These are phyloP conservation scores for Chaetomium sp. DNA, from an alignment of 2,329 filamentous ascomycete genomes.

Conservation along the genomic window DNA sequence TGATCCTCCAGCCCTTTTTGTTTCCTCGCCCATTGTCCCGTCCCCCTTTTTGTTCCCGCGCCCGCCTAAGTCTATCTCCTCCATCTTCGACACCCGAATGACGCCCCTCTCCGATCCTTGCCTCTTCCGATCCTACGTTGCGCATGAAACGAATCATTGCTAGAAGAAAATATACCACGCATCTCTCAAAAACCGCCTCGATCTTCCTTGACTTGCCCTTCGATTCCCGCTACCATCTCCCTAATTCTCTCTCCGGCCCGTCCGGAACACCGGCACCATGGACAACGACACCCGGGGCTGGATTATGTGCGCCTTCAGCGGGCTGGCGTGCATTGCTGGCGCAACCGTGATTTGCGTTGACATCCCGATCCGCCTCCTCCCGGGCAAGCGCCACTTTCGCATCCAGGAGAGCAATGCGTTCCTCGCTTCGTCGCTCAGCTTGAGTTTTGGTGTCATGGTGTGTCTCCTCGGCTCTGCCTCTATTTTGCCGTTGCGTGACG, in stretches of 20 bases:
- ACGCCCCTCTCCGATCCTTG: not conserved
- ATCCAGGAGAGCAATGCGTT: conserved; percentile 89
- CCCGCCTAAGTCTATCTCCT: too few relatives aligned
- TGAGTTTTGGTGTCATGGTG: conserved; percentile 97
- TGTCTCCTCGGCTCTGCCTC: conserved; percentile 23
- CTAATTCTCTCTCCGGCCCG: too few relatives aligned
- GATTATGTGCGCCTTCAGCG: conserved; percentile 85
- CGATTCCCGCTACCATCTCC: conserved; percentile 28
- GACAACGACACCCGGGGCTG: conserved; percentile 86
- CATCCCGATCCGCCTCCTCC: conserved; percentile 63
- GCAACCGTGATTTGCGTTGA: conserved; percentile 86
- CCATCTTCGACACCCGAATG: not conserved
- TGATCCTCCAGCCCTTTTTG: not conserved
- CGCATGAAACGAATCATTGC: too few relatives aligned
- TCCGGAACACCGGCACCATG: conserved; percentile 34
- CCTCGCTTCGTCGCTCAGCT: conserved; percentile 76
- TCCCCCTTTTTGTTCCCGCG: not conserved
- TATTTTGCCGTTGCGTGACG: not conserved
- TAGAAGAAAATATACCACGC: too few relatives aligned
- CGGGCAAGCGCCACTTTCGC: conserved; percentile 68
- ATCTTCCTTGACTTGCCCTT: not conserved
- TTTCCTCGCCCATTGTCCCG: conserved; percentile 1
- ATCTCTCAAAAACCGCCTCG: too few relatives aligned
- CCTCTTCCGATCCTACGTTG: too few relatives aligned
- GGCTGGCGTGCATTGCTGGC: conserved; percentile 64